Conservation (phyloP, 2,329 filamentous ascomycete genomes). For the Aphanoascus verrucosus region DNA sequence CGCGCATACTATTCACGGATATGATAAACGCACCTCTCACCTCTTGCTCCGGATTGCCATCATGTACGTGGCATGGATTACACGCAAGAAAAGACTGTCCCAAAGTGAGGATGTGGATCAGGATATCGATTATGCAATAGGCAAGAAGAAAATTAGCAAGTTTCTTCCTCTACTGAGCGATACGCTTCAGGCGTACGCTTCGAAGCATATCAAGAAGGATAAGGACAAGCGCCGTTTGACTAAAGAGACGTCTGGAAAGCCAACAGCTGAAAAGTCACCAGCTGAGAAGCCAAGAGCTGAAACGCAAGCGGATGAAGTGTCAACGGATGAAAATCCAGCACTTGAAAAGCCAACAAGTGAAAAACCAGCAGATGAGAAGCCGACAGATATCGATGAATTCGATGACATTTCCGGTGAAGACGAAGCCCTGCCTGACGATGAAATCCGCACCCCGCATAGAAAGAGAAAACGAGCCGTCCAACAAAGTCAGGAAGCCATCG, state of each 20-base stretch:
- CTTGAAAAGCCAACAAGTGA: neutral
- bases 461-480: conserved; percentile 40
- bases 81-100: conserved; percentile 17
- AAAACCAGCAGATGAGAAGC: neutral
- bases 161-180: conserved; percentile 26
- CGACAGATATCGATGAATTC: neutral
- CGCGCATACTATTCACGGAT: neutral
- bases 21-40: neutral
- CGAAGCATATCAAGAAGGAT: conserved; percentile 11
- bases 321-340: neutral
- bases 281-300: neutral
- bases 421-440: neutral
- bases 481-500: conserved; percentile 41
- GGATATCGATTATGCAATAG: conserved; percentile 20
- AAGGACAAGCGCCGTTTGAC: neutral
- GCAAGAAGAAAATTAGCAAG: conserved; percentile 19
- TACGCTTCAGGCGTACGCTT: conserved; percentile 18
- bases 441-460: conserved; percentile 30
- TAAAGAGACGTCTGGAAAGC: neutral
- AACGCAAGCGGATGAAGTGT: neutral
- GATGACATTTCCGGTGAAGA: neutral
- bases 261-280: neutral
- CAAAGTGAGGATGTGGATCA: conserved; percentile 18
- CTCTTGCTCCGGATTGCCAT: conserved; percentile 20
- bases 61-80: conserved; percentile 27